A percentile compares a stretch with the other conserved stretches of the same genome.
phyloP scores from a whole-genome alignment of 2,329 filamentous ascomycete genomes.

The Beauveria sp. region DNA sequence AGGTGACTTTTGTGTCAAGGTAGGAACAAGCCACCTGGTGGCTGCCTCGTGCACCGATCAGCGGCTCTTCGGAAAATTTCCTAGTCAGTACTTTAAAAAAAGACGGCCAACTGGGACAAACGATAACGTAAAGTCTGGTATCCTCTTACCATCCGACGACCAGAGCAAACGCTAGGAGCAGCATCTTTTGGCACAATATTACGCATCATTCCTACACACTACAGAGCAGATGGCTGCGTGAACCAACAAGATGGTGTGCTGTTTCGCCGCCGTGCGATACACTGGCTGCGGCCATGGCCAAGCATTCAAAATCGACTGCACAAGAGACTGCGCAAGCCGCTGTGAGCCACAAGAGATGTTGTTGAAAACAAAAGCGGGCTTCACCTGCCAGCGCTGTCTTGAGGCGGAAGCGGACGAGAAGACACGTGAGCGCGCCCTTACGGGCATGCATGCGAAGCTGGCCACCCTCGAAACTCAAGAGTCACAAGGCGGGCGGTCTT shows the following conservation, averaged over 20 bases:
- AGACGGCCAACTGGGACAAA: too few relatives aligned
- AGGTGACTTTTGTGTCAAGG: not conserved
- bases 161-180: not conserved
- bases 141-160: not conserved
- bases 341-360: constrained; percentile 16
- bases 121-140: not conserved
- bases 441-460: not conserved
- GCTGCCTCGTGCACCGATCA: not conserved
- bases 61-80: not conserved
- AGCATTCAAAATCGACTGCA: constrained; percentile 23
- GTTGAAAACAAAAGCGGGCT: not conserved
- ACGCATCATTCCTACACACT: not conserved
- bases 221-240: not conserved
- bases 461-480: not conserved
- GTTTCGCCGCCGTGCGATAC: constrained; percentile 20
- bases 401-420: not conserved
- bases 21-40: not conserved
- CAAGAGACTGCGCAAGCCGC: constrained; percentile 17
- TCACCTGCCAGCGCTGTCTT: not conserved
- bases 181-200: not conserved
- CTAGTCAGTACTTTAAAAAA: too few relatives aligned
- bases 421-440: not conserved
- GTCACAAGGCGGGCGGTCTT: too few relatives aligned
- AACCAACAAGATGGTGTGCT: constrained; percentile 22
- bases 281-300: constrained; percentile 20